These are phyloP conservation scores for Plasmodium blacklocki DNA, from an alignment of 169 alveolate genomes.

Conservation along the genomic window DNA sequence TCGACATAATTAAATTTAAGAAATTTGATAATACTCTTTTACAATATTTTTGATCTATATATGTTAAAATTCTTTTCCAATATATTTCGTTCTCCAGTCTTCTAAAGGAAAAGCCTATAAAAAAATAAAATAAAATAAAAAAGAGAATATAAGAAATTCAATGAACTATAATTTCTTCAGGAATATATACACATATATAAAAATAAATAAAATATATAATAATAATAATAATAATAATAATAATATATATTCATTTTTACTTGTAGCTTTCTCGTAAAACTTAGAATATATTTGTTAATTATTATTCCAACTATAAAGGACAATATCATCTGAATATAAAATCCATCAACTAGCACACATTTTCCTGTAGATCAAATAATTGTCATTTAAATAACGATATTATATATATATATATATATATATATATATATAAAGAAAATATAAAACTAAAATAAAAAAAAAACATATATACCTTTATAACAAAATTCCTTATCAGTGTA, in stretches of 20 bases:
- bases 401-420: background rate
- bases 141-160: slow-evolving; percentile 2
- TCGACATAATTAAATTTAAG: too few species aligned
- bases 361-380: slow-evolving; percentile 27
- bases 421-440: too few species aligned
- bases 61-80: slow-evolving; percentile 2
- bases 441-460: background rate
- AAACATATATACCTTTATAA: slow-evolving; percentile 37
- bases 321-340: slow-evolving; percentile 76
- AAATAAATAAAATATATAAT: background rate
- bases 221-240: too few species aligned
- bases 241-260: slow-evolving; percentile 4
- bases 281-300: slow-evolving; percentile 52
- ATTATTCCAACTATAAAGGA: slow-evolving; percentile 76
- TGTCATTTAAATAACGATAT: background rate
- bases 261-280: slow-evolving; percentile 68
- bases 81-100: slow-evolving; percentile 58
- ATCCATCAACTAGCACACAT: slow-evolving; percentile 75
- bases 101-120: slow-evolving; percentile 51
- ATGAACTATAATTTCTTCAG: background rate
- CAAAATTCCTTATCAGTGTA: slow-evolving; percentile 77
- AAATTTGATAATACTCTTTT: too few species aligned
- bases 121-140: slow-evolving; percentile 6
- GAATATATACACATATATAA: background rate
- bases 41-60: too few species aligned